Percentiles rank a stretch among this genome's conserved stretches.
phyloP scores from a whole-genome alignment of 2,329 filamentous ascomycete genomes.

The Paraphoma chrysanthemicola region DNA sequence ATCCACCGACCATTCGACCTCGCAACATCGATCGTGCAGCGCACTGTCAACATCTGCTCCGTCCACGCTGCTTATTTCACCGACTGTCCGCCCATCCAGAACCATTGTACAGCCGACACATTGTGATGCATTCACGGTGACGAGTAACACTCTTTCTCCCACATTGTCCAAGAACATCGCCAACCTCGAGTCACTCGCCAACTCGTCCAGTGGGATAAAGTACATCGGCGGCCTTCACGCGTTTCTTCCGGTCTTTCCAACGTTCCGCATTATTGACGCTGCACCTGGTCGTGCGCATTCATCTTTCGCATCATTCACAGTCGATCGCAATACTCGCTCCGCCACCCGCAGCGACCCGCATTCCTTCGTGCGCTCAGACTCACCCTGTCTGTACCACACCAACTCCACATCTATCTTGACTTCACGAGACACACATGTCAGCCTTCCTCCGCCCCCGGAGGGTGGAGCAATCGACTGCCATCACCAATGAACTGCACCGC shows the following conservation, averaged over 20 bases:
- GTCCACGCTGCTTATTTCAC: constrained; percentile 10
- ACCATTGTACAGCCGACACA: constrained; percentile 12
- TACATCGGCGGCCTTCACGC: constrained; percentile 8
- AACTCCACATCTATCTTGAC: constrained; percentile 5
- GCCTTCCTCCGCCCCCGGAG: constrained; percentile 29
- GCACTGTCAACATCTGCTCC: constrained; percentile 18
- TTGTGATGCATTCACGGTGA: constrained; percentile 42
- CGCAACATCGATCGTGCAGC: constrained; percentile 25
- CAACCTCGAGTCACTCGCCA: constrained; percentile 9
- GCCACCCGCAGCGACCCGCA: not conserved
- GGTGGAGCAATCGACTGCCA: constrained; percentile 22
- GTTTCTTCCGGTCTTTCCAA: constrained; percentile 9
- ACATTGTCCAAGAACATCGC: constrained; percentile 28
- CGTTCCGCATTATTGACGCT: constrained; percentile 10
- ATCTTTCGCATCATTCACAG: constrained; percentile 10
- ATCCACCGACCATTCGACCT: not conserved
- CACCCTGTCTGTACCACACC: constrained; percentile 10
- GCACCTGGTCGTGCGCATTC: constrained; percentile 26
- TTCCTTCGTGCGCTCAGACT: constrained; percentile 9
- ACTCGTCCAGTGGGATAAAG: constrained; percentile 27
- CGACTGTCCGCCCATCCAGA: constrained; percentile 10
- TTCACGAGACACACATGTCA: constrained; percentile 31
- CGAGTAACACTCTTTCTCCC: constrained; percentile 21
- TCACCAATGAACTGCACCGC: constrained; percentile 11
- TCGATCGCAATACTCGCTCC: constrained; percentile 2